Evolutionary conservation across 2,329 filamentous ascomycete genomes (phyloP).

Genomic region (Colletotrichum sp.): DNA sequence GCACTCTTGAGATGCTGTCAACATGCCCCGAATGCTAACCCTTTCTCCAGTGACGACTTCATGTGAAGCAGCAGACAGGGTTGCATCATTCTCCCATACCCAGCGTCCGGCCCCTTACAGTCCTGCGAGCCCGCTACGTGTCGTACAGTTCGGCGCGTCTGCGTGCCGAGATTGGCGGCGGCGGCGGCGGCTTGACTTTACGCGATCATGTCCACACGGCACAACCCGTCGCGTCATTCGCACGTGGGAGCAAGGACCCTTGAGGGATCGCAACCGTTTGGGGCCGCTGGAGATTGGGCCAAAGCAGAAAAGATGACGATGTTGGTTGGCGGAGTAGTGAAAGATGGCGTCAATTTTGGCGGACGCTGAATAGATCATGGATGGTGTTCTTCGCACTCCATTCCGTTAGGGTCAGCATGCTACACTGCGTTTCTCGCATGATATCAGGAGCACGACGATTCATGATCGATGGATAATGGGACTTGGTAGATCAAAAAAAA

Average conservation of each 20-base stretch:
- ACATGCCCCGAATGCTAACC: slow-evolving; percentile 24
- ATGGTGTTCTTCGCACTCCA: background rate
- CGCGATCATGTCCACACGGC: background rate
- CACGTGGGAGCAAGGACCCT: background rate
- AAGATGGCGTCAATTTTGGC: background rate
- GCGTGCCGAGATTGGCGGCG: background rate
- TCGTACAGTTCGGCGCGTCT: slow-evolving; percentile 1
- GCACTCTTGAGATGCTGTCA: background rate
- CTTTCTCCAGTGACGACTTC: slow-evolving; percentile 65
- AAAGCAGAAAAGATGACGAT: background rate
- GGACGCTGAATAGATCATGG: background rate
- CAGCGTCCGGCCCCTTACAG: background rate
- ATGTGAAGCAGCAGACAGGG: slow-evolving; percentile 59
- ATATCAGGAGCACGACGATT: background rate
- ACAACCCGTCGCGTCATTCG: background rate
- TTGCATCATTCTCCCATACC: slow-evolving; percentile 15
- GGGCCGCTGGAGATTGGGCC: background rate
- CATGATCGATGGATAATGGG: background rate
- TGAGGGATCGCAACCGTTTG: background rate
- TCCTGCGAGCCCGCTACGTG: background rate
- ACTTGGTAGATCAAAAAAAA: background rate
- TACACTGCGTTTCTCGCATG: background rate
- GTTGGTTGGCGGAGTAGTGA: background rate
- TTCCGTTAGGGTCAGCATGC: background rate
- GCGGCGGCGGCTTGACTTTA: background rate